Base-by-base conservation (phyloP, 2,329 filamentous ascomycete species). In the Gnomoniopsis smithogilvyi region DNA sequence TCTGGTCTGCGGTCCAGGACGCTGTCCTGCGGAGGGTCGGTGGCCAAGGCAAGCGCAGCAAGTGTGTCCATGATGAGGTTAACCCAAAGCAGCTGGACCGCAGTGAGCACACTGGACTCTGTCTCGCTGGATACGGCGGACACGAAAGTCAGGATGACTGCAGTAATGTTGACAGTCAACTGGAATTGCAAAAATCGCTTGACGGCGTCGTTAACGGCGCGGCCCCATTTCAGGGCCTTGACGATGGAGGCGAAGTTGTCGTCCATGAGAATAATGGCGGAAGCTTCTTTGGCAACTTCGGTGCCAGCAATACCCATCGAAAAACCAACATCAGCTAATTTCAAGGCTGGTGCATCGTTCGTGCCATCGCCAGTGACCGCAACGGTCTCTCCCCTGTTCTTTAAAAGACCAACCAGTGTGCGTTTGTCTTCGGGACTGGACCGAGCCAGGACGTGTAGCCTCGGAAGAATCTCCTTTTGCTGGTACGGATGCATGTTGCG, bases 41-140 rank as follows among this genome's bases (percentile, higher is more conserved):
- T 96, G 1, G 92, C 92, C 55, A 96, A 83, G 10, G 92, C 92
- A 45, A 96, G 80, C 17, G 92, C 92, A 24, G 92, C 93, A 61
- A 97, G 91, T 0, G 93, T 96, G 68, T 97, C 93, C 93, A 96
- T 97, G 76, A 97, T 97, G 67, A 97, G 79, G 69, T 96, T 97
- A 68, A 97, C 92, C 93, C 93, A 97, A 33, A 97, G 86, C 66
- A 97, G 83, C 74, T 97, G 93, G 26, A 96, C 92, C 12, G 92
- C 92, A 2, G 86, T 95, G 58, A 97, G 77, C 26, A 96, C 92
- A 51, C 91, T 91, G 51, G 78, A 72, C 70, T 94, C 88, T 2
- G 85, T 75, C 0, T 71, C 69, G 71, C 82, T 92, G 33, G 88
- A 85, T 11, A 96, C 90, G 34, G 92, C 90, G 14, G 92, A 92